These are phyloP conservation scores for Fusarium longipes DNA, from an alignment of 2,329 filamentous ascomycete genomes.

Conservation along the genomic window DNA sequence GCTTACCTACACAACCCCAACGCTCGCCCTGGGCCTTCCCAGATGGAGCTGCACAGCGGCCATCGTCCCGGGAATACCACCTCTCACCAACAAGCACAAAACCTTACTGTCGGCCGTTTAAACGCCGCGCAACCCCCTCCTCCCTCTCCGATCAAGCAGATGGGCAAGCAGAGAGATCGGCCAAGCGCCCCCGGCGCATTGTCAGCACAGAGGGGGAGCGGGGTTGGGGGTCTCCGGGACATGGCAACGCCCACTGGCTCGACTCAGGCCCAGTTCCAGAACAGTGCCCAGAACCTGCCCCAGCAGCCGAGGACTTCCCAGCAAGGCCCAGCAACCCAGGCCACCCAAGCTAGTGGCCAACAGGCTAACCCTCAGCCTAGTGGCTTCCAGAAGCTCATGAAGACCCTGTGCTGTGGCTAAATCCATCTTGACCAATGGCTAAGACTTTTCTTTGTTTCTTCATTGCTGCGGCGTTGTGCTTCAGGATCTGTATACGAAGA, in stretches of 20 bases:
- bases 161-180: constrained; percentile 78
- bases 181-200: constrained; percentile 81
- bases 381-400: constrained; percentile 92
- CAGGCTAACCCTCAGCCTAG: constrained; percentile 78
- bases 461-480: constrained; percentile 46
- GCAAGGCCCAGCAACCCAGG: constrained; percentile 67
- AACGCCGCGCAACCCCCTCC: constrained; percentile 92
- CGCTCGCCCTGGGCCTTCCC: constrained; percentile 81
- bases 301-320: constrained; percentile 72
- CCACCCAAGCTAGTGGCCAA: constrained; percentile 65
- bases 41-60: constrained; percentile 83
- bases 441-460: constrained; percentile 47
- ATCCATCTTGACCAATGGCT: constrained; percentile 39
- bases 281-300: constrained; percentile 88
- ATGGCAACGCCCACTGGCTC: constrained; percentile 87
- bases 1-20: constrained; percentile 79
- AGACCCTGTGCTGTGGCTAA: constrained; percentile 89
- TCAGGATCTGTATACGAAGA: constrained; percentile 35
- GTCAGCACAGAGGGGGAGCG: constrained; percentile 80
- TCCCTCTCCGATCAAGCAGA: constrained; percentile 85
- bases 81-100: constrained; percentile 70
- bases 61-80: constrained; percentile 73
- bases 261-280: constrained; percentile 96
- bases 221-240: constrained; percentile 77
- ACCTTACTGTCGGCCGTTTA: constrained; percentile 87